Conservation (phyloP, 495 filamentous ascomycete genomes). For the Penicillium cinerascens region DNA sequence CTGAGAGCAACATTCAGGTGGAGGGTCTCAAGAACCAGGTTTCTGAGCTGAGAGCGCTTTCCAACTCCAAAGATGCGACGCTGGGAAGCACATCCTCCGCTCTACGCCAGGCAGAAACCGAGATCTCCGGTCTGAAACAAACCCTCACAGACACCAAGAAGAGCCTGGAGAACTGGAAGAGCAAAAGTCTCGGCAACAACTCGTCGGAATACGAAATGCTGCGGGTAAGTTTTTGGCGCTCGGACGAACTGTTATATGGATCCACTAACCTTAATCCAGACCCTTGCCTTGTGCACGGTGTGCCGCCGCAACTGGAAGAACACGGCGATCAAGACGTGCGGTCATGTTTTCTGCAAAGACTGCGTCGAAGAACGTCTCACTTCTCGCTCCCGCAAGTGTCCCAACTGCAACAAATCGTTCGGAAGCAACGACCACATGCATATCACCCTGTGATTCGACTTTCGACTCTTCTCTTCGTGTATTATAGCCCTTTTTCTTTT, state of each 20-base stretch:
- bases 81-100: constrained; percentile 48
- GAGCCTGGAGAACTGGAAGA: constrained; percentile 76
- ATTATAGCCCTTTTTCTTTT: constrained; percentile 32
- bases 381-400: constrained; percentile 91
- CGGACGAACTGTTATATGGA: neutral
- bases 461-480: constrained; percentile 29
- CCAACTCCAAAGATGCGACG: constrained; percentile 69
- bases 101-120: constrained; percentile 68
- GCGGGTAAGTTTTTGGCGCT: constrained; percentile 57
- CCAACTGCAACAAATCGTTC: constrained; percentile 86
- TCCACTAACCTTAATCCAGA: constrained; percentile 53
- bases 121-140: constrained; percentile 69
- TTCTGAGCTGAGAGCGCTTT: constrained; percentile 64
- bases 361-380: constrained; percentile 83
- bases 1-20: constrained; percentile 61
- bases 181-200: constrained; percentile 72
- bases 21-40: constrained; percentile 77
- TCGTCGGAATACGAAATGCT: constrained; percentile 79
- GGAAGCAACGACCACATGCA: constrained; percentile 83
- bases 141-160: constrained; percentile 70
- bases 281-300: constrained; percentile 82
- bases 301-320: constrained; percentile 91
- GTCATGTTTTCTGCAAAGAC: constrained; percentile 90
- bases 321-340: constrained; percentile 85
- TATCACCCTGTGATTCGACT: constrained; percentile 45